Base-by-base conservation (phyloP, 768 basidiomycete genomes). In the Nidularia pulvinata region DNA sequence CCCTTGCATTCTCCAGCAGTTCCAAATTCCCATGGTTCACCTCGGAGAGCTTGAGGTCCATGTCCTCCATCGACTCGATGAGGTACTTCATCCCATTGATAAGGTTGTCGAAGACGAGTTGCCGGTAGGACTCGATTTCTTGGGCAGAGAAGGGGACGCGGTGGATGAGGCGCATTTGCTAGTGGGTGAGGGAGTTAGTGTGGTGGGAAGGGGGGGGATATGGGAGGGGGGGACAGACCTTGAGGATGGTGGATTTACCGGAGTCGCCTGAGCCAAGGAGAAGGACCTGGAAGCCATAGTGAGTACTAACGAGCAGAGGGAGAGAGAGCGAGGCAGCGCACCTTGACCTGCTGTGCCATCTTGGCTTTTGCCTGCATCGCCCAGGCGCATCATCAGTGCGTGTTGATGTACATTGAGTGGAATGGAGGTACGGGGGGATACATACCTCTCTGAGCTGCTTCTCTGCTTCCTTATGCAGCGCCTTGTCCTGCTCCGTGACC, bases 131-230 rank as follows among this genome's bases (percentile, higher is more conserved):
- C 69, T 98, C 95, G 37, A 91, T 80, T 68, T 98, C 97, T 61
- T 85, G 81, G 0, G 81, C 49, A 0, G 87, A 82, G 72, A 97
- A 99, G 0, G 91, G 88, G 1, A 93, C 76, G 54, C 85, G 82
- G 71, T 98, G 95, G 48, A 99, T 97, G 37, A 97, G 77, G 37
- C 95, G 87, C 95, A 98, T 98, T 88, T 98, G 95, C 90, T 95
- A 55, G 42, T n/a, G 22, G 9, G 42, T 6, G 11, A 11, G 48
- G 4, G 14, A 33, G 49, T 16, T 10, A 30, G 14, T 35, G 45
- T 32, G 34, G 10, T 52, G 9, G 6, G 32, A 35, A 25, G 25
- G 25, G 25, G 13, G 39, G 25, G 22, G 34, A 25, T 36, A 30
- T 45, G 30, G 22, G 37, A 14, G 22, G 22, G 32, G 7, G 1